phyloP scores from a whole-genome alignment of 345 rosid genomes.

The Eucalyptus caleyi region DNA sequence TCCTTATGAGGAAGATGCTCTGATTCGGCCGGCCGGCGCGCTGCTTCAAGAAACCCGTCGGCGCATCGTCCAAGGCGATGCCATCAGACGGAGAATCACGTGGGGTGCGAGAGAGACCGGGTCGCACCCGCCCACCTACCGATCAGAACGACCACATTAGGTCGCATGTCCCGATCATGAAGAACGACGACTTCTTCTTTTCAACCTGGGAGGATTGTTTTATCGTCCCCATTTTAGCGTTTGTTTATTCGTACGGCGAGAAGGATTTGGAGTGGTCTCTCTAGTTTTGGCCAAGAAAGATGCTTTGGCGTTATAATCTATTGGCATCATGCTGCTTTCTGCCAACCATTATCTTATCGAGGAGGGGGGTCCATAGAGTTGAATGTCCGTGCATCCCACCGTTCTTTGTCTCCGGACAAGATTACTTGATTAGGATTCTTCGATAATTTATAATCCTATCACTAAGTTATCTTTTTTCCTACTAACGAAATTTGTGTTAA shows the following conservation, averaged over 20 bases:
- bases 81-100: background rate
- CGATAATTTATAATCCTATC: background rate
- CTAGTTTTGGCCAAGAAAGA: background rate
- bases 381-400: background rate
- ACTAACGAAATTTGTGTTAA: too few species aligned
- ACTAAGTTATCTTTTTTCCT: too few species aligned
- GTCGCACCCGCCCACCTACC: background rate
- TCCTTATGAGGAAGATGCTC: background rate
- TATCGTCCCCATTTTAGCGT: too few species aligned
- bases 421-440: background rate
- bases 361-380: too few species aligned
- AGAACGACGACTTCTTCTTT: too few species aligned
- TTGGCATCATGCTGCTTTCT: background rate
- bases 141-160: background rate
- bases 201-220: background rate
- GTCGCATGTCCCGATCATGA: background rate
- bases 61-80: background rate
- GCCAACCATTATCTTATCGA: background rate
- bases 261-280: background rate
- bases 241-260: background rate
- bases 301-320: background rate
- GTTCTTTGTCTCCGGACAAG: background rate
- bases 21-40: background rate
- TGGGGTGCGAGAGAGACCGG: background rate
- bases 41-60: background rate